Conservation (phyloP, 306 rosid genomes). For the Bauhinia variegata region DNA sequence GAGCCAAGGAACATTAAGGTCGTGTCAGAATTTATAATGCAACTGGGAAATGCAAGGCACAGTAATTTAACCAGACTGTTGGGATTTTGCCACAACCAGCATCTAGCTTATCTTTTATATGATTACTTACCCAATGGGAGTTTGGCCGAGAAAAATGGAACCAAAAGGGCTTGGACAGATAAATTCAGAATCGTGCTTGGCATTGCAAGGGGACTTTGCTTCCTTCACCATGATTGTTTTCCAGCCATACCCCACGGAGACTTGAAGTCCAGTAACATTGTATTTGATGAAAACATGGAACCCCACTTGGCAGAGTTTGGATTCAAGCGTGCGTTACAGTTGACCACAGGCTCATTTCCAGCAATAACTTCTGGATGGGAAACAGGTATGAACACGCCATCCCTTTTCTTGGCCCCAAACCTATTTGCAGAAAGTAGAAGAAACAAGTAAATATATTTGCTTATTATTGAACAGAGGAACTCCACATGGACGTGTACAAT, state of each 20-base stretch:
- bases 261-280: conserved; percentile 69
- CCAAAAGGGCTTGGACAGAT: conserved; percentile 66
- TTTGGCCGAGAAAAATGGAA: conserved; percentile 69
- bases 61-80: conserved; percentile 67
- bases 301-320: conserved; percentile 87
- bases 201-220: conserved; percentile 75
- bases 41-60: conserved; percentile 74
- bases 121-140: conserved; percentile 82
- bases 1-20: conserved; percentile 51
- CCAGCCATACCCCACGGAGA: conserved; percentile 90
- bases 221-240: conserved; percentile 87
- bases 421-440: background rate
- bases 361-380: conserved; percentile 45
- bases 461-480: conserved; percentile 57
- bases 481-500: conserved; percentile 66
- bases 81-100: conserved; percentile 79
- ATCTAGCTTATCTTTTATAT: conserved; percentile 71
- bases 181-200: conserved; percentile 71
- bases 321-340: conserved; percentile 56
- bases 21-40: conserved; percentile 57
- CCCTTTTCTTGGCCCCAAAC: background rate
- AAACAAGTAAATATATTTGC: conserved; percentile 3
- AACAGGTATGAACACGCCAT: conserved; percentile 58
- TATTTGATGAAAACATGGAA: conserved; percentile 92
- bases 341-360: conserved; percentile 51